phyloP scores from a whole-genome alignment of 169 alveolate species.

The Plasmodium adleri region DNA sequence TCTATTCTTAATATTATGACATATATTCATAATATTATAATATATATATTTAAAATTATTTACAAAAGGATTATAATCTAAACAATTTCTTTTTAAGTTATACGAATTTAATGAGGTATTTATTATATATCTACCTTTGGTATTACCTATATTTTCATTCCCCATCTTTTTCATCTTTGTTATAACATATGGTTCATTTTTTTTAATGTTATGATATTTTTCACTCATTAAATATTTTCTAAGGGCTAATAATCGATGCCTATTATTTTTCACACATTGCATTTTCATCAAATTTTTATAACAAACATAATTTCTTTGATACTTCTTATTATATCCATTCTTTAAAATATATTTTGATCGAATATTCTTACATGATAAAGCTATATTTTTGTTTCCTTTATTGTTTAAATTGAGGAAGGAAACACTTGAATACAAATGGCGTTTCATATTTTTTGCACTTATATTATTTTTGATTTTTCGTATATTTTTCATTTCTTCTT shows the following conservation, averaged over 20 bases:
- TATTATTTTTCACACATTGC: neutral
- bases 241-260: neutral
- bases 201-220: neutral
- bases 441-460: too few relatives aligned
- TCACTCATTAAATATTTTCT: neutral
- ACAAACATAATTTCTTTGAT: neutral
- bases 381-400: neutral
- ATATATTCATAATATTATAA: slow-evolving; percentile 2
- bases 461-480: neutral
- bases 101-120: neutral
- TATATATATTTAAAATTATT: neutral
- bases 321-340: neutral
- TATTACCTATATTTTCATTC: neutral
- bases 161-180: neutral
- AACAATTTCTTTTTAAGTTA: neutral
- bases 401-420: too few relatives aligned
- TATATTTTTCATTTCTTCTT: neutral
- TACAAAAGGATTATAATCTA: neutral
- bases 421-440: too few relatives aligned
- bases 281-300: slow-evolving; percentile 5
- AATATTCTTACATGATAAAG: slow-evolving; percentile 14
- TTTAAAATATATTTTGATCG: slow-evolving; percentile 37
- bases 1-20: neutral
- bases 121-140: too few relatives aligned
- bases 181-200: neutral